Base-by-base conservation (phyloP, 768 basidiomycete species). In the Boletus vermiculosoides region DNA sequence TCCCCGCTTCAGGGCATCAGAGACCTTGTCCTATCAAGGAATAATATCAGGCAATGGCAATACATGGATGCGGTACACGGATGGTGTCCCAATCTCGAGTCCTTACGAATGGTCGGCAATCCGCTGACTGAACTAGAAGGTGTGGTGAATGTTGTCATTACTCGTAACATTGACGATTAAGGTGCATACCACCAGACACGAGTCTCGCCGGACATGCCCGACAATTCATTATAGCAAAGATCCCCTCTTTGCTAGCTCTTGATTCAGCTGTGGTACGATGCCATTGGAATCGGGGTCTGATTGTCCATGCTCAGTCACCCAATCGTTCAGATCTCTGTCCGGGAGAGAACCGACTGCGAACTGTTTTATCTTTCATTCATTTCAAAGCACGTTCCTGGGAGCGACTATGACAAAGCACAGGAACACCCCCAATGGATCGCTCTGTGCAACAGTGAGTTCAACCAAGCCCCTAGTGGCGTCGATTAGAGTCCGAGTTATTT, bases 261-360 rank as follows among this genome's bases (percentile, higher is more conserved):
- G 88, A 94, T 69, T 87, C 85, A 44, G 79, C 84, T 48, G 61
- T 64, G 62, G 89, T 89, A 69, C 63, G 85, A 55, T 56, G 31
- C 39, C 40, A 28, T 28, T 28, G 4, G 28, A 40, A 20, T 30
- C 44, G 25, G n/a, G 57, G 49, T 54, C 30, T 46, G 33, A 45
- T 57, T 45, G 25, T 48, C 44, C 34, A 50, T 39, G 40, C 63
- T 68, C 37, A 66, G 23, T 48, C 40, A 45, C 44, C 37, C 25
- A 28, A 31, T 46, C 18, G 11, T 52, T 58, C 61, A 94, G 90
- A 82, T 94, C 45, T 81, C 86, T 10, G 60, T 68, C 10, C 84
- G 80, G 60, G 90, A 94, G 68, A 80, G 93, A 40, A 75, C 73
- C n/a, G 93, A 95, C 64, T 83, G 85, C 48, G 93, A 96, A 71